Evolutionary conservation across 257 asterid species (phyloP), one percentile per base, ranked within the genome.

Genomic region (Buddleja alternifolia): DNA sequence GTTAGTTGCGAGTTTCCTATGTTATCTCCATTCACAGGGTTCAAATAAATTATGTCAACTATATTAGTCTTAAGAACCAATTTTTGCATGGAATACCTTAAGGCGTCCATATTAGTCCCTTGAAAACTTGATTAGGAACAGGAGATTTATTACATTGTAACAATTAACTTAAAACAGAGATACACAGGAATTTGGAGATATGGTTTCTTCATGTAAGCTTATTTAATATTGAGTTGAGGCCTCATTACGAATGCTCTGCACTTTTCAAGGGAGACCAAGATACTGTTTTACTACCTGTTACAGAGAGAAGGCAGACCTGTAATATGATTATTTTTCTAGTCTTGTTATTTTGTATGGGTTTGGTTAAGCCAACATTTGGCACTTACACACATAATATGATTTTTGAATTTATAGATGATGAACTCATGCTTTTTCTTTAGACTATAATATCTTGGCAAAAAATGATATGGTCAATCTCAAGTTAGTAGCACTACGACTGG

Each of bases 201-300:
- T 21, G 15, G 8, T 36, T 51, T 40, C 52, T 7, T 37, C 52
- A 40, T 20, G 1, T 19, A 12, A 51, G 20, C n/a, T n/a, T n/a
- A n/a, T n/a, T n/a, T n/a, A n/a, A 37, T 7, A 66, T 8, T 36
- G 20, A 47, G 15, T 34, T 8, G 24, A 2, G 44, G n/a, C 23
- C 9, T 62, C 69, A 63, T 7, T 21, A 34, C 16, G 51, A 50
- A 65, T 48, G 60, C 50, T 47, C 47, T 45, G 19, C 1, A 45
- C 51, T 45, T 45, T 64, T 8, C 7, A 20, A 7, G 15, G n/a
- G 16, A n/a, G 3, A n/a, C 55, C 41, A 14, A 10, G 44, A 61
- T 23, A 41, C 44, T 19, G 21, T 5, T 4, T 63, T 44, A 23
- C 34, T 34, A 16, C 58, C 47, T 16, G 21, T 25, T 6, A 64